phyloP scores from a whole-genome alignment of 2,329 filamentous ascomycete genomes.

The Mariannaea sp. region DNA sequence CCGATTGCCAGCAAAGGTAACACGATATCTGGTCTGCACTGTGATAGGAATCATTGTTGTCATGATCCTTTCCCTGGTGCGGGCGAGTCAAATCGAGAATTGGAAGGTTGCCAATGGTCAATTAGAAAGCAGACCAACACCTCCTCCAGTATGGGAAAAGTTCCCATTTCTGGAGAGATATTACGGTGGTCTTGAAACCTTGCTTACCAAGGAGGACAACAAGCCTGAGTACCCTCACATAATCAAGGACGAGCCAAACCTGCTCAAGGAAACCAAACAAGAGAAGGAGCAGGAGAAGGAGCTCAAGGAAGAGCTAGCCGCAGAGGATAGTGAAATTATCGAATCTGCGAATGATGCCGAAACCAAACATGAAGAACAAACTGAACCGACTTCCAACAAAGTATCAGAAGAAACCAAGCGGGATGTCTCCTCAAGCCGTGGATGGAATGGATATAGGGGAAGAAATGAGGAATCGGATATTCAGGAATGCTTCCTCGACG shows the following conservation, averaged over 20 bases:
- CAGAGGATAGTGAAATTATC: constrained; percentile 26
- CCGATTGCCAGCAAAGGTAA: constrained; percentile 72
- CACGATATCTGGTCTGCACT: constrained; percentile 76
- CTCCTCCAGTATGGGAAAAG: constrained; percentile 77
- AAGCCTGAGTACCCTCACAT: constrained; percentile 78
- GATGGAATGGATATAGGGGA: constrained; percentile 43
- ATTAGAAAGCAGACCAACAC: constrained; percentile 52
- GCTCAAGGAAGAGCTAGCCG: constrained; percentile 16
- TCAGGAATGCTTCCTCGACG: constrained; percentile 79
- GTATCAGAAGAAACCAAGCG: constrained; percentile 22
- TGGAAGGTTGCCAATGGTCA: constrained; percentile 61
- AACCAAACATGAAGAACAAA: constrained; percentile 8
- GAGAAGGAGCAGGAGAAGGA: constrained; percentile 27
- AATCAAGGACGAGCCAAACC: constrained; percentile 59
- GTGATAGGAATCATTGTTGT: constrained; percentile 72
- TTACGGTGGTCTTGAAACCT: constrained; percentile 80
- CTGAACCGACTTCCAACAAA: background rate
- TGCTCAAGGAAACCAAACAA: constrained; percentile 25
- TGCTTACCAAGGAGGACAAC: constrained; percentile 70
- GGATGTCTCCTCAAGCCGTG: constrained; percentile 37
- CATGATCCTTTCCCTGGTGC: constrained; percentile 76
- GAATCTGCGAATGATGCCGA: constrained; percentile 18
- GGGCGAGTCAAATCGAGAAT: constrained; percentile 74
- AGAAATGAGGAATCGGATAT: constrained; percentile 55
- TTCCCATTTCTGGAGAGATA: constrained; percentile 88